Evolutionary conservation across 2,329 filamentous ascomycete species (phyloP).

Genomic region (Aspergillus sp.): DNA sequence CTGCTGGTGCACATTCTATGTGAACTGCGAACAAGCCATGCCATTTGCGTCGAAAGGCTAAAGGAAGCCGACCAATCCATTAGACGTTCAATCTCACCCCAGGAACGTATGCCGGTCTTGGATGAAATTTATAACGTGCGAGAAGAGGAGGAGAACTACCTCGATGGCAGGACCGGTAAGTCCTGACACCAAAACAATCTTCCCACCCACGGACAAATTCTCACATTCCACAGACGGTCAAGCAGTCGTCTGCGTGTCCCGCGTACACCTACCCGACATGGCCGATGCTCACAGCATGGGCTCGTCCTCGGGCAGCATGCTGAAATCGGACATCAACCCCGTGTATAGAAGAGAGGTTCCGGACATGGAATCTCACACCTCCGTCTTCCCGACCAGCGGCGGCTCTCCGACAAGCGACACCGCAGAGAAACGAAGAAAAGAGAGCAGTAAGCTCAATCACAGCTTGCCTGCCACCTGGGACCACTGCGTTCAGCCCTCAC

Average conservation of each 20-base stretch:
- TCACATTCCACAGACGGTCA: conserved; percentile 22
- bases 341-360: conserved; percentile 15
- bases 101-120: conserved; percentile 29
- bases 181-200: background rate
- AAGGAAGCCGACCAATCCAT: conserved; percentile 35
- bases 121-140: conserved; percentile 38
- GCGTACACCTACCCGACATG: conserved; percentile 28
- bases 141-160: conserved; percentile 31
- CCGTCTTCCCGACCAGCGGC: conserved; percentile 18
- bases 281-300: conserved; percentile 17
- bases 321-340: conserved; percentile 13
- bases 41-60: conserved; percentile 32
- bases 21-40: conserved; percentile 33
- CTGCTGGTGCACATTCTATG: conserved; percentile 37
- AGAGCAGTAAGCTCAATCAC: conserved; percentile 2
- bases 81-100: conserved; percentile 31
- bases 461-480: conserved; percentile 13
- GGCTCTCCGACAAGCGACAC: conserved; percentile 9
- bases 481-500: conserved; percentile 4
- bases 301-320: conserved; percentile 12
- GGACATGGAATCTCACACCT: conserved; percentile 22
- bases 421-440: background rate
- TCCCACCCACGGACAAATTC: background rate
- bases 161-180: conserved; percentile 31
- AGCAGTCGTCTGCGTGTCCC: conserved; percentile 26